phyloP scores from a whole-genome alignment of 1,139 yeast species.

The Zhuliangozyma blackwelliae region DNA sequence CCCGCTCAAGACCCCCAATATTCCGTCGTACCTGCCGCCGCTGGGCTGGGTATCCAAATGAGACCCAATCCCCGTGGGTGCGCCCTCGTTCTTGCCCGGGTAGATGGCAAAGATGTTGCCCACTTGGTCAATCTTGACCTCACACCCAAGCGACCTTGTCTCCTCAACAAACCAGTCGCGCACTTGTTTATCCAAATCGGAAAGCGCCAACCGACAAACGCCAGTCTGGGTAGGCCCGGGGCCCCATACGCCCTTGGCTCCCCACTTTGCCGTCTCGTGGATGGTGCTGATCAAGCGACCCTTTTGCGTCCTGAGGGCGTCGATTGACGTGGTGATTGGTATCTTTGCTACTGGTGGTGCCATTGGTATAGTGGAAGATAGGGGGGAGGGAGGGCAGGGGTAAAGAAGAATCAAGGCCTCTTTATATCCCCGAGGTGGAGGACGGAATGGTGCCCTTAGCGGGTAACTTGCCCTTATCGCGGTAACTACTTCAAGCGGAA shows the following conservation, averaged over 20 bases:
- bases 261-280: constrained; percentile 59
- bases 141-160: constrained; percentile 51
- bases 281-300: constrained; percentile 39
- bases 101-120: constrained; percentile 66
- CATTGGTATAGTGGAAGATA: too few relatives aligned
- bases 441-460: too few relatives aligned
- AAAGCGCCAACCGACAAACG: constrained; percentile 56
- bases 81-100: constrained; percentile 48
- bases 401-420: too few relatives aligned
- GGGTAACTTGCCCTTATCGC: too few relatives aligned
- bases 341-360: too few relatives aligned
- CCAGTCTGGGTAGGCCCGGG: constrained; percentile 54
- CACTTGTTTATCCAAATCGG: constrained; percentile 60
- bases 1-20: constrained; percentile 64
- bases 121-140: constrained; percentile 52
- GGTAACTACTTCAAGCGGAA: too few relatives aligned
- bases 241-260: constrained; percentile 64
- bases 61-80: constrained; percentile 68
- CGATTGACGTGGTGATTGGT: too few relatives aligned
- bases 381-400: too few relatives aligned
- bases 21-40: constrained; percentile 74
- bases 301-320: constrained; percentile 8
- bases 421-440: too few relatives aligned
- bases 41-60: constrained; percentile 79
- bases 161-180: constrained; percentile 64